These are phyloP conservation scores for Neoboletus brunneissimus DNA, from an alignment of 768 basidiomycete species.

Conservation along the genomic window DNA sequence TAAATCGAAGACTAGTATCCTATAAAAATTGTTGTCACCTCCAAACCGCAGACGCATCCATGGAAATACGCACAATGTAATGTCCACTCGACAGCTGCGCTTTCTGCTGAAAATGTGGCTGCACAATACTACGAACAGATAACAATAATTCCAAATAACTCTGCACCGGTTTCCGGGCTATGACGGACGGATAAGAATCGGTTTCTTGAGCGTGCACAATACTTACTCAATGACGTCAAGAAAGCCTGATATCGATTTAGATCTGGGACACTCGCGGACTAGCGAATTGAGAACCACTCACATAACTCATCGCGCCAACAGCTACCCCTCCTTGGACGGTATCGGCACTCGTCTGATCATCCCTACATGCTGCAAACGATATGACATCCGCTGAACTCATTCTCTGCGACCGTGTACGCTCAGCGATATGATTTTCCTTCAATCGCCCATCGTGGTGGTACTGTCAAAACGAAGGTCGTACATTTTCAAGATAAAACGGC, in stretches of 20 bases:
- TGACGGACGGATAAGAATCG: neutral
- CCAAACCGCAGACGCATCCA: neutral
- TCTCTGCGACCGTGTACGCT: conserved; percentile 38
- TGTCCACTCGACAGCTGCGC: conserved; percentile 76
- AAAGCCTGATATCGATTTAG: conserved; percentile 50
- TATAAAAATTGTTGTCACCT: conserved; percentile 8
- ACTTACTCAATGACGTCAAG: conserved; percentile 47
- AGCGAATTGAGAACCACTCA: conserved; percentile 33
- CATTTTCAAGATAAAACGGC: neutral
- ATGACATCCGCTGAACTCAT: conserved; percentile 77
- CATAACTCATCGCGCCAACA: conserved; percentile 79
- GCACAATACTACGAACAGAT: conserved; percentile 56
- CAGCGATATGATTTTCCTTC: conserved; percentile 42
- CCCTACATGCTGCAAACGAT: conserved; percentile 69
- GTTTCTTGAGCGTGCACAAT: no score
- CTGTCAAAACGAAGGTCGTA: conserved; percentile 28
- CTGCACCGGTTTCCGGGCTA: conserved; percentile 52
- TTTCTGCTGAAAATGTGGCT: conserved; percentile 62
- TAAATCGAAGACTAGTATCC: conserved; percentile 32
- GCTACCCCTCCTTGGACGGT: conserved; percentile 61
- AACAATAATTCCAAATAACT: conserved; percentile 62
- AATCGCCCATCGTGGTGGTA: conserved; percentile 59
- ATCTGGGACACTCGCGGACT: neutral
- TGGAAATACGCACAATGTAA: conserved; percentile 44
- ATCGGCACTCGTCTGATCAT: conserved; percentile 72